A percentile compares a stretch with the other conserved stretches of the same genome.
These are phyloP conservation scores for Musa acuminata DNA, from an alignment of 176 grass and related monocot species.

Conservation along the genomic window DNA sequence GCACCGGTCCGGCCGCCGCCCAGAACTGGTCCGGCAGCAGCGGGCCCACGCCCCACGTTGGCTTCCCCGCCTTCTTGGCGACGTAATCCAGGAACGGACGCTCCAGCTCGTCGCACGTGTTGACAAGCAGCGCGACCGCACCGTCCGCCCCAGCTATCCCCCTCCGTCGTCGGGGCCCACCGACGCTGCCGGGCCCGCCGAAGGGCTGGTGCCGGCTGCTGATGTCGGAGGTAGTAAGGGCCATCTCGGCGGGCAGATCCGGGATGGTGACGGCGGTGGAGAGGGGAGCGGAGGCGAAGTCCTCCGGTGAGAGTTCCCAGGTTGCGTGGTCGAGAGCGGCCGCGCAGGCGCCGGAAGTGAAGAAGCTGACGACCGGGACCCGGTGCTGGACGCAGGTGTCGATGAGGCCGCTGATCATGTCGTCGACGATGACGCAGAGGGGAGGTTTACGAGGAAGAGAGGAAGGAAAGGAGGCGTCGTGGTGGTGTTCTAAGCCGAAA, in stretches of 20 bases:
- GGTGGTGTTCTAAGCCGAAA: too few relatives aligned
- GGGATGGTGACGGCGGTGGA: neutral
- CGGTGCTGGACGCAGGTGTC: constrained; percentile 11
- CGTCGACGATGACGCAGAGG: constrained; percentile 29
- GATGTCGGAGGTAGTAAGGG: neutral
- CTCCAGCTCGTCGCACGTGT: constrained; percentile 32
- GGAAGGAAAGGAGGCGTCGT: too few relatives aligned
- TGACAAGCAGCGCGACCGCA: constrained; percentile 29
- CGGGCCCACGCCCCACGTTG: constrained; percentile 31
- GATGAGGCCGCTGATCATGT: constrained; percentile 22
- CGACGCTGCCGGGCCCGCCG: neutral
- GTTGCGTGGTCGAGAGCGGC: constrained; percentile 23
- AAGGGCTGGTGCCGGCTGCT: neutral
- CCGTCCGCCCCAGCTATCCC: constrained; percentile 1
- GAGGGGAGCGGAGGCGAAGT: constrained; percentile 5
- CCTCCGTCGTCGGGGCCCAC: neutral
- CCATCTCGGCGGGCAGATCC: neutral
- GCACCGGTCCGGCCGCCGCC: constrained; percentile 9
- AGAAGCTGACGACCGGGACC: constrained; percentile 23
- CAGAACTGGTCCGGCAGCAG: constrained; percentile 27
- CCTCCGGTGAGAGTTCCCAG: neutral
- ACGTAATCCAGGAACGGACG: constrained; percentile 33
- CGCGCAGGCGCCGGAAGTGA: constrained; percentile 29
- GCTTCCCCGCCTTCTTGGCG: constrained; percentile 18
- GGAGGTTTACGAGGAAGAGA: neutral